Percentiles rank a stretch among this genome's conserved stretches.
phyloP scores from a whole-genome alignment of 495 filamentous ascomycete species.

The Xylaria scruposa region DNA sequence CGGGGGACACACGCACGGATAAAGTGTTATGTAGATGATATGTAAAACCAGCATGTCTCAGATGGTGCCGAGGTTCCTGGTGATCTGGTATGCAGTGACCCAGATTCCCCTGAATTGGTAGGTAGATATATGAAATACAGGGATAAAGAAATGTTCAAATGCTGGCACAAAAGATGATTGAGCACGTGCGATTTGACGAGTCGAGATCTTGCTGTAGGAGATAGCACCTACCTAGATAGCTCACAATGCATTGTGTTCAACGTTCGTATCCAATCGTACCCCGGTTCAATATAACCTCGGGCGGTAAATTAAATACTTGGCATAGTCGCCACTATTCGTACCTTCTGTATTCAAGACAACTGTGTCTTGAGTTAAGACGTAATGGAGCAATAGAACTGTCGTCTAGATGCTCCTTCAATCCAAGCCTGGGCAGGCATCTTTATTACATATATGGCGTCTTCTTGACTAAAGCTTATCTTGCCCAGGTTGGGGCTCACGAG shows the following conservation, averaged over 20 bases:
- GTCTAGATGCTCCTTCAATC: background rate
- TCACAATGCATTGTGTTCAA: background rate
- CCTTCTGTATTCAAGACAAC: background rate
- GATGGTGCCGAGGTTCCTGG: slow-evolving; percentile 4
- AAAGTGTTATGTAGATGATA: background rate
- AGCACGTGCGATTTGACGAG: background rate
- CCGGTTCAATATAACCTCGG: slow-evolving; percentile 1
- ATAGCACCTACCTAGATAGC: background rate
- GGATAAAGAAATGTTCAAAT: background rate
- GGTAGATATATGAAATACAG: background rate
- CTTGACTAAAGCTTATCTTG: slow-evolving; percentile 23
- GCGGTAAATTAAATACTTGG: slow-evolving; percentile 11
- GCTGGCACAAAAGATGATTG: background rate
- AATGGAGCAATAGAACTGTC: background rate
- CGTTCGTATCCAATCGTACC: background rate
- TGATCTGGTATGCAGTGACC: background rate
- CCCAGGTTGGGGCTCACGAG: slow-evolving; percentile 4
- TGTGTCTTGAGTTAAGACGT: background rate
- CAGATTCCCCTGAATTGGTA: slow-evolving; percentile 3
- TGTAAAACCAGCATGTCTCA: slow-evolving; percentile 4
- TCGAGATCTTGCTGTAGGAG: background rate
- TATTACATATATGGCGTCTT: background rate
- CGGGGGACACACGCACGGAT: background rate
- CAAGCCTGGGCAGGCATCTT: background rate
- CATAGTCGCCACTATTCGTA: background rate